Conservation (phyloP, 2,329 filamentous ascomycete species). For the Xylaria multiplex region DNA sequence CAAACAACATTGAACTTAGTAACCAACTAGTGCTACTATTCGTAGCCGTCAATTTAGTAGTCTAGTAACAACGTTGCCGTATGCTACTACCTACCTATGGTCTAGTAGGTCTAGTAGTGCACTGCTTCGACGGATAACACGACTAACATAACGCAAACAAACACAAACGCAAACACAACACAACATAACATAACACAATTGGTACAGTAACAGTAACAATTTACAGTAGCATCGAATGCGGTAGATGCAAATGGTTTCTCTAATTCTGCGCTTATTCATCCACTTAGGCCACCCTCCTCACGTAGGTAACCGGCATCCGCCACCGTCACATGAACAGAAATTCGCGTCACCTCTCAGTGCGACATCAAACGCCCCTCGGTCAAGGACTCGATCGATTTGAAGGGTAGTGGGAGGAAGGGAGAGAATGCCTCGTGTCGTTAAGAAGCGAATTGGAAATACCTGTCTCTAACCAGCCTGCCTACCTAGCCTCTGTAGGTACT, state of each 20-base stretch:
- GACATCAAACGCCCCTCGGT: not conserved
- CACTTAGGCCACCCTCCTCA: not conserved
- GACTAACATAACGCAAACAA: no score
- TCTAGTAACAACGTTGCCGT: not conserved
- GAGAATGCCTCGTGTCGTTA: conserved; percentile 8
- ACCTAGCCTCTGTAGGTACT: no score
- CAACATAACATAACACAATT: not conserved
- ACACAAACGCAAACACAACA: no score
- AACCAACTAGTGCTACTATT: not conserved
- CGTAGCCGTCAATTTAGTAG: not conserved
- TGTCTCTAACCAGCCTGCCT: not conserved
- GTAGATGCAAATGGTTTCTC: not conserved
- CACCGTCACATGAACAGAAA: conserved; percentile 9
- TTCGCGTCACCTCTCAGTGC: conserved; percentile 15
- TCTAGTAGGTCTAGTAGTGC: not conserved
- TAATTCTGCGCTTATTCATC: not conserved
- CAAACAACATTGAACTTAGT: not conserved
- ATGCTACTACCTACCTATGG: no score
- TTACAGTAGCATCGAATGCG: conserved; percentile 11
- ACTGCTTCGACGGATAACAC: no score
- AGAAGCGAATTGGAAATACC: conserved; percentile 18
- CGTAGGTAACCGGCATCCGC: not conserved
- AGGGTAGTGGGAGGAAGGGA: not conserved
- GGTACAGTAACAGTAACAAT: not conserved
- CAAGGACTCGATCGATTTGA: not conserved